phyloP scores from a whole-genome alignment of 768 basidiomycete species.

The Collybia sordida region DNA sequence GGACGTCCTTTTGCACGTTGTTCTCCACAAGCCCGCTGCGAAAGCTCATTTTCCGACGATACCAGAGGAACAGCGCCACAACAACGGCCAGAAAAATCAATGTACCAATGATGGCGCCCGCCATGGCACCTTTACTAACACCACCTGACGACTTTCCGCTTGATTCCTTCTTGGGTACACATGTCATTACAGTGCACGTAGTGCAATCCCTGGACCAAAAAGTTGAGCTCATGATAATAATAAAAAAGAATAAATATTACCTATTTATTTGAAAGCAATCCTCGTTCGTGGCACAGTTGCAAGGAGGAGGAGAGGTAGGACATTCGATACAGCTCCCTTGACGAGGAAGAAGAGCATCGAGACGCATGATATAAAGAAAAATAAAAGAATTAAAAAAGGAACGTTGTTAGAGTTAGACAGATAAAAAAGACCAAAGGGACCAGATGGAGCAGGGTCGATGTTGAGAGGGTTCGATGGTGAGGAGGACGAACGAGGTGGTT shows the following conservation, averaged over 20 bases:
- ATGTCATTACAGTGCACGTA: constrained; percentile 52
- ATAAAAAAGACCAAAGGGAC: constrained; percentile 12
- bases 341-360: constrained; percentile 39
- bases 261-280: constrained; percentile 60
- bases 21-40: constrained; percentile 29
- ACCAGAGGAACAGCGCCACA: constrained; percentile 56
- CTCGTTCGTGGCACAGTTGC: constrained; percentile 55
- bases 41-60: constrained; percentile 55
- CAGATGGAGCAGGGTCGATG: constrained; percentile 12
- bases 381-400: constrained; percentile 23
- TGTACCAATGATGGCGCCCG: constrained; percentile 68
- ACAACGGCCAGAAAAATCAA: constrained; percentile 58
- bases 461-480: not conserved
- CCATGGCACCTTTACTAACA: constrained; percentile 68
- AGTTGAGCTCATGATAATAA: constrained; percentile 6
- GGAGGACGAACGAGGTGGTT: not conserved
- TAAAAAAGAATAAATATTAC: constrained; percentile 33
- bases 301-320: constrained; percentile 41
- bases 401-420: constrained; percentile 23
- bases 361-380: constrained; percentile 20
- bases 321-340: constrained; percentile 49
- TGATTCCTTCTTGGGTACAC: constrained; percentile 34
- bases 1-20: constrained; percentile 57
- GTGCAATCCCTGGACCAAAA: constrained; percentile 50
- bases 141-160: constrained; percentile 31